phyloP scores from a whole-genome alignment of 139 green algal species.

The Chlorella sp. region DNA sequence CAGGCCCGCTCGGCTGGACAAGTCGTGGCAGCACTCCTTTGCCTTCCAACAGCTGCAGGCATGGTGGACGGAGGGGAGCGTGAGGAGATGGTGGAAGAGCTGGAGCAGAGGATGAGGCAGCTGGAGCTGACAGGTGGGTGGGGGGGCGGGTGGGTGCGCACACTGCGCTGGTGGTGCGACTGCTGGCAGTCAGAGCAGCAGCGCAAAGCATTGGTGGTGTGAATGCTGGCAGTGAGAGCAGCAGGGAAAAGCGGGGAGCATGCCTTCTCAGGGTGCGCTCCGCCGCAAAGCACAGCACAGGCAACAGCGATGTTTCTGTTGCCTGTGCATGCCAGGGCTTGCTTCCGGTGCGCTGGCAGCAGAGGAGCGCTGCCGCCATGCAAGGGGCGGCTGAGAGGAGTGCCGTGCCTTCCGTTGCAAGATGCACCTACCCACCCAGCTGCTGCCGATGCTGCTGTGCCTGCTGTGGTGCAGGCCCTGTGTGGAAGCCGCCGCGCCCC shows the following conservation, averaged over 20 bases:
- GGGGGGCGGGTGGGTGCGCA: background rate
- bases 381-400: too few relatives aligned
- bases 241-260: background rate
- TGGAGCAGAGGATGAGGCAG: constrained; percentile 3
- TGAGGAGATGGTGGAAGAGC: background rate
- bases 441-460: background rate
- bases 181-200: background rate
- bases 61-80: constrained; percentile 9
- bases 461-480: constrained; percentile 51
- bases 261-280: background rate
- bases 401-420: too few relatives aligned
- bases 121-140: constrained; percentile 10
- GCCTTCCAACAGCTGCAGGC: too few relatives aligned
- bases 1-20: too few relatives aligned
- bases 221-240: too few relatives aligned
- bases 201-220: too few relatives aligned
- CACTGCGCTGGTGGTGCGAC: too few relatives aligned
- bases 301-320: too few relatives aligned
- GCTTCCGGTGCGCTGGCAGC: too few relatives aligned
- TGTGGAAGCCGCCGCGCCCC: constrained; percentile 62
- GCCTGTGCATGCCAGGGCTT: too few relatives aligned
- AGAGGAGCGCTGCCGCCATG: too few relatives aligned
- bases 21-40: too few relatives aligned
- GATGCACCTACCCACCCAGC: background rate
- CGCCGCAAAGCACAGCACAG: background rate